A percentile compares a stretch with the other conserved stretches of the same genome.
Conservation (phyloP, 129 eudicot species). For the Flaveria trinervia region DNA sequence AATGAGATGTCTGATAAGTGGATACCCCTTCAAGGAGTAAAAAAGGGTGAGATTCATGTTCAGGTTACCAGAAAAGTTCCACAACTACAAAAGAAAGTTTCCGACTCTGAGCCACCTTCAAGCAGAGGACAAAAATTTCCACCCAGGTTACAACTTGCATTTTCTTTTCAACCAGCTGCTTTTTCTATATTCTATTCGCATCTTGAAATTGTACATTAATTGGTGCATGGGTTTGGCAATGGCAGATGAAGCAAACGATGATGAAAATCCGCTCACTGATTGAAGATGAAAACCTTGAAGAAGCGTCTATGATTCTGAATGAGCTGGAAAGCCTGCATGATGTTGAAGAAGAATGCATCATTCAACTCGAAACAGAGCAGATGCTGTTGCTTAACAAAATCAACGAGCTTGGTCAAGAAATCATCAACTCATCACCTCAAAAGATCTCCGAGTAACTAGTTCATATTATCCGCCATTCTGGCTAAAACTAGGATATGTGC, state of each 20-base stretch:
- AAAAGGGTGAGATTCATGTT: slow-evolving; percentile 90
- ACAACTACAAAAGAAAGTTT: slow-evolving; percentile 49
- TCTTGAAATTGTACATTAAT: too few relatives aligned
- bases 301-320: slow-evolving; percentile 43
- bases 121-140: slow-evolving; percentile 53
- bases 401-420: slow-evolving; percentile 87
- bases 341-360: slow-evolving; percentile 66
- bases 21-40: slow-evolving; percentile 97
- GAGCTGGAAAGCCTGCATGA: slow-evolving; percentile 86
- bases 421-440: slow-evolving; percentile 65
- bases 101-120: slow-evolving; percentile 64
- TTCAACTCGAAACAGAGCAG: slow-evolving; percentile 90
- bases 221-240: not conserved
- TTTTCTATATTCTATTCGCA: too few relatives aligned
- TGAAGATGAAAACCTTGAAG: slow-evolving; percentile 63
- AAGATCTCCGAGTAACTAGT: not conserved
- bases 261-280: slow-evolving; percentile 58
- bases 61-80: slow-evolving; percentile 79
- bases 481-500: not conserved
- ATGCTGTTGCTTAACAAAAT: slow-evolving; percentile 73
- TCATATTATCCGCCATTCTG: not conserved
- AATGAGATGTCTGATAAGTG: slow-evolving; percentile 85
- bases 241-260: slow-evolving; percentile 71
- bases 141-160: slow-evolving; percentile 52
- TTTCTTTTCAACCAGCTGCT: not conserved